These are phyloP conservation scores for Spathaspora sp. DNA, from an alignment of 1,139 yeast genomes.

Conservation along the genomic window DNA sequence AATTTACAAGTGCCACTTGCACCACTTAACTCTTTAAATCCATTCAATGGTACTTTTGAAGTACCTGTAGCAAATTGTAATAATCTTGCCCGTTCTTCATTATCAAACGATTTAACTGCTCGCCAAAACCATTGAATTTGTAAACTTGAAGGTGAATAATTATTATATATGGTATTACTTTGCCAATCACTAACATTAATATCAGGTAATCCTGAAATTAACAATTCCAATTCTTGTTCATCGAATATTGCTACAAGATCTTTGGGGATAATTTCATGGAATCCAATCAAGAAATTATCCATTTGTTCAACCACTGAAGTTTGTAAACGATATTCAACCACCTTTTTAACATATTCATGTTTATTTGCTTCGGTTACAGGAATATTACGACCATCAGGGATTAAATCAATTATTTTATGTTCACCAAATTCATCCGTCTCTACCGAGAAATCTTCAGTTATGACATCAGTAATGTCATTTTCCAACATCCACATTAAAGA, in stretches of 20 bases:
- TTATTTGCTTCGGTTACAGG: conserved; percentile 91
- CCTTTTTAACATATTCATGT: conserved; percentile 79
- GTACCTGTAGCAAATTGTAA: conserved; percentile 98
- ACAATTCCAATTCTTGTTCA: conserved; percentile 90
- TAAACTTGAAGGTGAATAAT: conserved; percentile 79
- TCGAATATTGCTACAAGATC: conserved; percentile 86
- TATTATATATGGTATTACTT: conserved; percentile 76
- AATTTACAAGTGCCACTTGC: conserved; percentile 86
- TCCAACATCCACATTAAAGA: conserved; percentile 95
- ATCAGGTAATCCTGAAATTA: conserved; percentile 94
- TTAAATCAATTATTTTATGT: conserved; percentile 73
- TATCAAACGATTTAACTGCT: conserved; percentile 92
- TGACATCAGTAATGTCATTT: conserved; percentile 93
- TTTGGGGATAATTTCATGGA: conserved; percentile 89
- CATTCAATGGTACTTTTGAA: conserved; percentile 92
- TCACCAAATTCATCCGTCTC: conserved; percentile 96
- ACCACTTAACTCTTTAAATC: conserved; percentile 88
- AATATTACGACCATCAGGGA: conserved; percentile 79
- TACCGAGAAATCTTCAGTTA: conserved; percentile 93
- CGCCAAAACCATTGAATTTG: conserved; percentile 99
- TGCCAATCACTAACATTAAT: conserved; percentile 97
- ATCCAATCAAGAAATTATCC: conserved; percentile 82
- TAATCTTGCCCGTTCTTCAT: conserved; percentile 90
- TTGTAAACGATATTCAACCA: conserved; percentile 84
- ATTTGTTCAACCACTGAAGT: conserved; percentile 86